phyloP scores from a whole-genome alignment of 164 flowering plant species.

The Taxillus chinensis region DNA sequence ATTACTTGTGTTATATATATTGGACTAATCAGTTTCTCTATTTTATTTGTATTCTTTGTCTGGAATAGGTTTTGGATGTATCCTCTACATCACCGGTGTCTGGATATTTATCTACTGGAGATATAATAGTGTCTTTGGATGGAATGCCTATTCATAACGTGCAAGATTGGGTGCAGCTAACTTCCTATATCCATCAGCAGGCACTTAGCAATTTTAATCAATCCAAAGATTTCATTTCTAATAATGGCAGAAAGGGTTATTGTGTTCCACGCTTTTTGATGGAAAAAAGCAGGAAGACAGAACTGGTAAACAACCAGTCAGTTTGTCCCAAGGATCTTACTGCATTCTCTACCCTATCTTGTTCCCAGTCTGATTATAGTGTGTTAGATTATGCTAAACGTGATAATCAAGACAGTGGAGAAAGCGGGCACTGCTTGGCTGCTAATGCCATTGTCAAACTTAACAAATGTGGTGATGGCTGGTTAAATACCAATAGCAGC shows the following conservation, averaged over 20 bases:
- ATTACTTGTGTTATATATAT: too few relatives aligned
- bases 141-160: conserved; percentile 34
- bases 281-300: conserved; percentile 26
- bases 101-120: conserved; percentile 56
- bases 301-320: conserved; percentile 19
- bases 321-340: conserved; percentile 51
- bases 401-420: conserved; percentile 9
- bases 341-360: conserved; percentile 32
- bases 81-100: conserved; percentile 50
- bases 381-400: conserved; percentile 11
- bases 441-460: conserved; percentile 47
- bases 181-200: conserved; percentile 21
- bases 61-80: conserved; percentile 57
- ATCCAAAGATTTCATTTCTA: conserved; percentile 6
- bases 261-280: conserved; percentile 50
- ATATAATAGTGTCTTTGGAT: conserved; percentile 60
- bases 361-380: conserved; percentile 19
- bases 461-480: conserved; percentile 55
- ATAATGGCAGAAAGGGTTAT: conserved; percentile 41
- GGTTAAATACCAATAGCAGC: conserved; percentile 26
- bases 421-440: conserved; percentile 38
- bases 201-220: conserved; percentile 15
- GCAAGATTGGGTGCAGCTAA: conserved; percentile 48
- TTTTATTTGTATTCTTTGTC: neutral
- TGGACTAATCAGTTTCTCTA: neutral